Evolutionary conservation across 192 early-diverging fungal genomes (phyloP).

Genomic region (Coemansia asiatica): DNA sequence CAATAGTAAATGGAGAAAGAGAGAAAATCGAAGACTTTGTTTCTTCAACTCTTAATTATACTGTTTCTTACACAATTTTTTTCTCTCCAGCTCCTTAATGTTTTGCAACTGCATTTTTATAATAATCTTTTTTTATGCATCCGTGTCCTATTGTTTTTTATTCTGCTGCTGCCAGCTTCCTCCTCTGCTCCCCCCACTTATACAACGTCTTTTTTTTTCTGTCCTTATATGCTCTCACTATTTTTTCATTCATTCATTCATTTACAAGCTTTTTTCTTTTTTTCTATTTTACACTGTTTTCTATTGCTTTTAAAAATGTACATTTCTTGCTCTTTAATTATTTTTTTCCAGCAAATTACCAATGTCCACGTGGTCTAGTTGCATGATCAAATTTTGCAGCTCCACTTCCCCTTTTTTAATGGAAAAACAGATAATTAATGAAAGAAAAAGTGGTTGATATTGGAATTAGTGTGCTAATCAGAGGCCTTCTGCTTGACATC

Average conservation of each 20-base stretch:
- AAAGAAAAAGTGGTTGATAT: neutral
- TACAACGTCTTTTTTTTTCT: constrained; percentile 1
- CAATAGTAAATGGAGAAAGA: neutral
- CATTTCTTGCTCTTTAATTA: constrained; percentile 5
- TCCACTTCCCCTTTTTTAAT: neutral
- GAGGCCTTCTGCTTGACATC: constrained; percentile 9
- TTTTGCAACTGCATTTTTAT: neutral
- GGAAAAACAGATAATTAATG: neutral
- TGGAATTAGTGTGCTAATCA: no score
- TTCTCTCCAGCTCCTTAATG: neutral
- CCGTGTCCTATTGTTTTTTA: neutral
- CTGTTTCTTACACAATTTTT: constrained; percentile 1
- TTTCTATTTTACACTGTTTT: constrained; percentile 3
- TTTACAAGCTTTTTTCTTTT: constrained; percentile 4
- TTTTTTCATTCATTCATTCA: neutral
- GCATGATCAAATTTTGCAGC: neutral
- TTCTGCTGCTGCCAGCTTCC: neutral
- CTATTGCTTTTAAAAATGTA: constrained; percentile 1
- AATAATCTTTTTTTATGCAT: neutral
- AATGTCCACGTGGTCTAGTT: neutral
- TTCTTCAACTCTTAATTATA: neutral
- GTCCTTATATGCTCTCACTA: neutral
- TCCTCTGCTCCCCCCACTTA: neutral
- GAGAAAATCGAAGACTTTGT: neutral
- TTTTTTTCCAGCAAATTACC: constrained; percentile 3